These are phyloP conservation scores for Pichia cactophila DNA, from an alignment of 1,139 yeast species.

Conservation along the genomic window DNA sequence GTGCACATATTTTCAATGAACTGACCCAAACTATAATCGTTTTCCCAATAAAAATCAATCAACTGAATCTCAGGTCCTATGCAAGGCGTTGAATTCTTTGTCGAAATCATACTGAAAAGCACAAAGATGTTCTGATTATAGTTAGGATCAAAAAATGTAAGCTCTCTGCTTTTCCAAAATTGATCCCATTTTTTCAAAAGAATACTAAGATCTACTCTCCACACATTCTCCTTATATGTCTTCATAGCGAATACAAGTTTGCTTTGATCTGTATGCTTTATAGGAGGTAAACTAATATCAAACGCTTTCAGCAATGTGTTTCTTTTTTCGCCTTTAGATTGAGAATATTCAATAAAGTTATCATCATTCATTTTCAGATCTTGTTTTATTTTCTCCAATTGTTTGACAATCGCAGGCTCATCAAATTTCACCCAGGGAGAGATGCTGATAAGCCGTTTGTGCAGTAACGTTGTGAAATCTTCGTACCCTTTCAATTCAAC, in stretches of 20 bases:
- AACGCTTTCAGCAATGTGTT: too few species aligned
- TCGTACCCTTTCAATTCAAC: conserved; percentile 15
- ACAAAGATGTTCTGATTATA: conserved; percentile 73
- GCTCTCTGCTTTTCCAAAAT: conserved; percentile 35
- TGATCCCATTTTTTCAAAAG: conserved; percentile 56
- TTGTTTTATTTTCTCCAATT: conserved; percentile 33
- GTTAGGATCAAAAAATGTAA: conserved; percentile 52
- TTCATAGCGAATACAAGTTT: conserved; percentile 35
- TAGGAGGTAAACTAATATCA: neutral
- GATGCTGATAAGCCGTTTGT: conserved; percentile 36
- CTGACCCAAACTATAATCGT: conserved; percentile 83
- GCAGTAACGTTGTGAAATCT: conserved; percentile 35
- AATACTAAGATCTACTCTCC: conserved; percentile 24
- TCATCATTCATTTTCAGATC: conserved; percentile 27
- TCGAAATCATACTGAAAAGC: conserved; percentile 74
- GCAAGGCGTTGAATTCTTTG: conserved; percentile 85
- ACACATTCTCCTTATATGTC: conserved; percentile 28
- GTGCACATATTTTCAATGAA: conserved; percentile 74
- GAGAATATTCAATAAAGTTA: conserved; percentile 16
- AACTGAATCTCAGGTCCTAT: conserved; percentile 78
- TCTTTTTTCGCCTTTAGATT: conserved; percentile 2
- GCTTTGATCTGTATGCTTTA: conserved; percentile 23
- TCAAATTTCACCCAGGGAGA: conserved; percentile 44
- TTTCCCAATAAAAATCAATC: conserved; percentile 85
- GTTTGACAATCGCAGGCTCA: conserved; percentile 37